Conservation (phyloP, 176 grass and related monocot species). For the Zea mays region DNA sequence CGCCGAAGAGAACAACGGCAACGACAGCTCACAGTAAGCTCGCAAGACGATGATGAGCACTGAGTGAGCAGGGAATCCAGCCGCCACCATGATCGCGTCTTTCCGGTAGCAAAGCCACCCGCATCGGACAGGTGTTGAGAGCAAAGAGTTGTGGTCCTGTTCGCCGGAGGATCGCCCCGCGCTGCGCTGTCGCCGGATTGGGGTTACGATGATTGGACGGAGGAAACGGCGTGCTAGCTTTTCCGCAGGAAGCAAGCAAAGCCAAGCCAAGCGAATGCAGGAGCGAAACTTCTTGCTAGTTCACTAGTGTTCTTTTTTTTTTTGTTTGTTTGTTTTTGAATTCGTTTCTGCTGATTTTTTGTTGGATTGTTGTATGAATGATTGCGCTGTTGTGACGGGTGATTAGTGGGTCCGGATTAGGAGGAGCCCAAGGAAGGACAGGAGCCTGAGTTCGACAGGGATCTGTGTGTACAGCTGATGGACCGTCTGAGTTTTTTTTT, state of each 20-base stretch:
- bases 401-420: slow-evolving; percentile 40
- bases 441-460: neutral
- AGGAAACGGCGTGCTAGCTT: neutral
- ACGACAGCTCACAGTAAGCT: slow-evolving; percentile 64
- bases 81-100: slow-evolving; percentile 32
- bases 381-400: slow-evolving; percentile 59
- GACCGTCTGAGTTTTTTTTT: slow-evolving; percentile 40
- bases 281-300: slow-evolving; percentile 49
- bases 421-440: slow-evolving; percentile 17
- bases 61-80: slow-evolving; percentile 1
- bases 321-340: slow-evolving; percentile 4
- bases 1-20: slow-evolving; percentile 29
- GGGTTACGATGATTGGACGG: neutral
- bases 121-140: no score
- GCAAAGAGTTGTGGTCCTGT: no score
- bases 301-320: slow-evolving; percentile 24
- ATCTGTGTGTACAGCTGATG: slow-evolving; percentile 51
- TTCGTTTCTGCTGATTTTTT: slow-evolving; percentile 13
- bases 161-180: neutral
- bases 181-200: slow-evolving; percentile 39
- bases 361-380: slow-evolving; percentile 47
- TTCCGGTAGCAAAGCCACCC: slow-evolving; percentile 15
- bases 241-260: neutral
- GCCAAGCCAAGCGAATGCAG: slow-evolving; percentile 31
- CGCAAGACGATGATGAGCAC: neutral